Evolutionary conservation across 148 eudicot genomes (phyloP), one percentile per base, ranked within the genome.

Genomic region (Agrostemma githago): DNA sequence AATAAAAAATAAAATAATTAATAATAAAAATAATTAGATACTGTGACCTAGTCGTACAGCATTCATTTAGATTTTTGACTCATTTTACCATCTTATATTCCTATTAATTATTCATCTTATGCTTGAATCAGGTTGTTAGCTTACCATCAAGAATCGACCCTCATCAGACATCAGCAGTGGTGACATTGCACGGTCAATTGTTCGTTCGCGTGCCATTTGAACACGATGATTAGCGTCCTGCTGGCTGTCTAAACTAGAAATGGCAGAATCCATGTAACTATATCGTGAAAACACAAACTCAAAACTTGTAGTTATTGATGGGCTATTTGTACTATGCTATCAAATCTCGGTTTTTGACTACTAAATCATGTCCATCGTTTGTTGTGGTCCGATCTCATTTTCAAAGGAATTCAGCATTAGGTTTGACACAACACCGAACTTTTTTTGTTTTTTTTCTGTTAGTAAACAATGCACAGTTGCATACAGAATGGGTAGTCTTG

Each of bases 141-240:
- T 83, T 93, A 71, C 96, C 98, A 72, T 86, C 96, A n/a, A 89
- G 96, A 84, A 93, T 93, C 65, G 98, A 93, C 83, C 92, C 98
- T 67, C 98, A 93, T 76, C 97, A 93, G 82, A 91, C 98, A 40
- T 93, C 98, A 42, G 98, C 98, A 19, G 92, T 91, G 80, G 98
- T 93, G 76, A 93, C 98, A 64, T 83, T 93, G 77, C 98, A 93
- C 48, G 94, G 98, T 9, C 96, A 93, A 82, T 73, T 93, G 73
- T 93, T 93, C 79, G 94, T 93, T 46, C 90, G 98, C 12, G 97
- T 80, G 62, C 88, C 88, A 68, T 91, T 89, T 65, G 88, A 83
- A 81, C 80, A 79, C 46, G 72, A 66, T 41, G 83, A 80, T 34
- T 80, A 72, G 68, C 63, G 15, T 56, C 64, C 0, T 70, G 65